phyloP scores from a whole-genome alignment of 2,329 filamentous ascomycete genomes.

The Uncinocarpus reesii region DNA sequence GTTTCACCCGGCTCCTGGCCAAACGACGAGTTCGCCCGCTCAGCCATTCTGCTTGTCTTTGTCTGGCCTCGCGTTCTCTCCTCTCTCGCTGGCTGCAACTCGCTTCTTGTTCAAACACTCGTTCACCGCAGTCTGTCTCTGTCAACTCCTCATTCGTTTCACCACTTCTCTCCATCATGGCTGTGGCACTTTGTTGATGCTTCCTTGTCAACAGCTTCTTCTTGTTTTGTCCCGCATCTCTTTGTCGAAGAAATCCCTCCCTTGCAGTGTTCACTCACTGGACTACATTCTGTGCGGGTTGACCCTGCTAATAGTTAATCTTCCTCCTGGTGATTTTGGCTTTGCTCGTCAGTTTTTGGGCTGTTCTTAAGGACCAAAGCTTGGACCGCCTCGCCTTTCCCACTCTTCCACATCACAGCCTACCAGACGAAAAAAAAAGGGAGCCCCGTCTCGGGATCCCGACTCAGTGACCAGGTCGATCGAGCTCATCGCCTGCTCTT shows the following conservation, averaged over 20 bases:
- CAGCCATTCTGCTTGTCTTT: slow-evolving; percentile 4
- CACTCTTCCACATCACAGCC: neutral
- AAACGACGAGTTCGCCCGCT: neutral
- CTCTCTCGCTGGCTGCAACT: neutral
- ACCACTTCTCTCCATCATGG: neutral
- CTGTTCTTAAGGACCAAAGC: neutral
- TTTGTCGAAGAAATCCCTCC: neutral
- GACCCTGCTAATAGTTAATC: slow-evolving; percentile 7
- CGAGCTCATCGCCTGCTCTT: too few species aligned
- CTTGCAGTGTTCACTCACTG: neutral
- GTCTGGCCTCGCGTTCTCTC: slow-evolving; percentile 2
- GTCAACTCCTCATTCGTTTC: neutral
- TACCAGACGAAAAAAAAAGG: too few species aligned
- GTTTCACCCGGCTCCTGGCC: neutral
- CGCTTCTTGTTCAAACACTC: neutral
- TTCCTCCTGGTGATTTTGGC: neutral
- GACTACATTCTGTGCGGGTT: slow-evolving; percentile 10
- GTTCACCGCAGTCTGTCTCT: slow-evolving; percentile 2
- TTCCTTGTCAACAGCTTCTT: neutral
- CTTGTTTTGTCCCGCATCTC: neutral
- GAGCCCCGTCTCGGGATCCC: too few species aligned
- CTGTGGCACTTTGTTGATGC: neutral
- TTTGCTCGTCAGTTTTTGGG: too few species aligned
- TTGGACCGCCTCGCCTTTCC: neutral
- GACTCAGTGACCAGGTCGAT: too few species aligned